Conservation (phyloP, 768 basidiomycete species). For the Pleurotus tuber-regium region DNA sequence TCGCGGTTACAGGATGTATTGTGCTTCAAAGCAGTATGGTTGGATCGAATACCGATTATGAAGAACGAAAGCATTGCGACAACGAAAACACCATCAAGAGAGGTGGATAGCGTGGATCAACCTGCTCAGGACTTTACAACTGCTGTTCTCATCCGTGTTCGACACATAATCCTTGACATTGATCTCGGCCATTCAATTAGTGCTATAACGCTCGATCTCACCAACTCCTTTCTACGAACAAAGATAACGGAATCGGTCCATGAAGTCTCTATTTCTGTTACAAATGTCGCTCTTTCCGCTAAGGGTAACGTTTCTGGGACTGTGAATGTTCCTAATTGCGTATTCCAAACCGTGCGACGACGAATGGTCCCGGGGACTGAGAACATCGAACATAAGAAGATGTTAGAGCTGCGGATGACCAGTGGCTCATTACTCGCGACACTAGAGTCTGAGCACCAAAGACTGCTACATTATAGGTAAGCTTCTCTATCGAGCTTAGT, state of each 20-base stretch:
- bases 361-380: constrained; percentile 36
- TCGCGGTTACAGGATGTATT: constrained; percentile 89
- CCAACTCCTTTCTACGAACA: constrained; percentile 62
- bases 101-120: constrained; percentile 16
- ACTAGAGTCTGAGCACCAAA: constrained; percentile 76
- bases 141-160: constrained; percentile 64
- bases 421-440: constrained; percentile 65
- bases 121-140: constrained; percentile 47
- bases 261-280: constrained; percentile 66
- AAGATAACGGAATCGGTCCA: constrained; percentile 57
- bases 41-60: constrained; percentile 82
- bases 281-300: constrained; percentile 63
- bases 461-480: constrained; percentile 73
- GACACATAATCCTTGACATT: constrained; percentile 68
- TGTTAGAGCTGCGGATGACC: constrained; percentile 74
- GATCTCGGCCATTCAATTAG: constrained; percentile 89
- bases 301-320: constrained; percentile 72
- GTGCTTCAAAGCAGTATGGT: constrained; percentile 94
- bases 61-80: constrained; percentile 35
- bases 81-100: constrained; percentile 20
- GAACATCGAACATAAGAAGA: constrained; percentile 38
- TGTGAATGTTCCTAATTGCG: constrained; percentile 62
- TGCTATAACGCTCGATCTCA: constrained; percentile 60
- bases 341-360: constrained; percentile 72
- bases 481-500: constrained; percentile 18